A percentile compares a stretch with the other conserved stretches of the same genome.
Conservation (phyloP, 2,329 filamentous ascomycete genomes). For the Hymenoscyphus albidus region DNA sequence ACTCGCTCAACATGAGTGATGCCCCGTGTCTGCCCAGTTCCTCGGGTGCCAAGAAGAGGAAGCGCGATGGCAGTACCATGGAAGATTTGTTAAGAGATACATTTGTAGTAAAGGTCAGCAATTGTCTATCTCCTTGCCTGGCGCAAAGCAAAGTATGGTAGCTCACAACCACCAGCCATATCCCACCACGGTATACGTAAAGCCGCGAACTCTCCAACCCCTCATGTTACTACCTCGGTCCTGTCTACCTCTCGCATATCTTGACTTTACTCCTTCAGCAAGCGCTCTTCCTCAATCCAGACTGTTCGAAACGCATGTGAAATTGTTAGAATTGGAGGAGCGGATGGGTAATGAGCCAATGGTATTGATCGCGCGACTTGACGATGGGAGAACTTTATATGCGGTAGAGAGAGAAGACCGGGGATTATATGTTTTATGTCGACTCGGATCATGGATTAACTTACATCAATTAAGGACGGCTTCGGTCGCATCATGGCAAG, state of each 20-base stretch:
- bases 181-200: conserved; percentile 49
- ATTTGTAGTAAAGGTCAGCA: conserved; percentile 35
- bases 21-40: neutral
- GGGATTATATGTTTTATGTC: conserved; percentile 64
- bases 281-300: conserved; percentile 50
- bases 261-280: conserved; percentile 52
- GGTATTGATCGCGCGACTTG: conserved; percentile 59
- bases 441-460: conserved; percentile 63
- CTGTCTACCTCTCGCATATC: conserved; percentile 55
- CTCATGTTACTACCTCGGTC: conserved; percentile 61
- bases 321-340: conserved; percentile 59
- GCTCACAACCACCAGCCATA: conserved; percentile 45
- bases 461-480: conserved; percentile 48
- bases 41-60: conserved; percentile 33
- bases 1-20: conserved; percentile 24
- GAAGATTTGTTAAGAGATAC: conserved; percentile 34
- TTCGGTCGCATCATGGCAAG: conserved; percentile 46
- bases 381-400: conserved; percentile 51
- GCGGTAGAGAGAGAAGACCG: conserved; percentile 62
- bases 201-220: conserved; percentile 54
- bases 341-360: conserved; percentile 52
- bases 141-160: neutral
- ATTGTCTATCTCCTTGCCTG: conserved; percentile 1
- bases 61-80: conserved; percentile 33
- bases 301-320: conserved; percentile 58